Evolutionary conservation across 2,329 filamentous ascomycete species (phyloP).

Genomic region (Colletotrichum plurivorum): DNA sequence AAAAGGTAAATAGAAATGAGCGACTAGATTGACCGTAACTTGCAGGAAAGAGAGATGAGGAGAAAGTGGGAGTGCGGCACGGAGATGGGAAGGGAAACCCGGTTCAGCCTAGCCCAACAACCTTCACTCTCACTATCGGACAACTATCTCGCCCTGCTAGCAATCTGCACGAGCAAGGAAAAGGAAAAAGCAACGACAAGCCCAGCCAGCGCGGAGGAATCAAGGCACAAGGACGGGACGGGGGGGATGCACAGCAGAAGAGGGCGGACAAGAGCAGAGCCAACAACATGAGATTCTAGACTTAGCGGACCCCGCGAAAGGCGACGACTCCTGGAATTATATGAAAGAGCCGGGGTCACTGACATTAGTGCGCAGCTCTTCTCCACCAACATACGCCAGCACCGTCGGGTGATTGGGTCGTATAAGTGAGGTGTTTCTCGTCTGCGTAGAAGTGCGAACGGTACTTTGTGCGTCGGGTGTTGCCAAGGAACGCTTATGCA

Average conservation of each 20-base stretch:
- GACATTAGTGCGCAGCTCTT: conserved; percentile 14
- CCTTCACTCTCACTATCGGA: background rate
- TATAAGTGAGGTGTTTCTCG: conserved; percentile 6
- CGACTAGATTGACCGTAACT: conserved; percentile 23
- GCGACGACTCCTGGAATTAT: conserved; percentile 34
- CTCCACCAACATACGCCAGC: conserved; percentile 26
- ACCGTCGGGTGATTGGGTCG: conserved; percentile 24
- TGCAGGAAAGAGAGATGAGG: conserved; percentile 33
- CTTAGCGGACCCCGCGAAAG: conserved; percentile 35
- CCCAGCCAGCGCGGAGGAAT: background rate
- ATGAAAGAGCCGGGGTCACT: conserved; percentile 29
- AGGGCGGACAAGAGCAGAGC: background rate
- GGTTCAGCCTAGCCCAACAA: conserved; percentile 10
- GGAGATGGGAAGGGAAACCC: conserved; percentile 25
- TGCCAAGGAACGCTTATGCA: conserved; percentile 13
- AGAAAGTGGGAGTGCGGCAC: conserved; percentile 32
- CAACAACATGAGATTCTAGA: conserved; percentile 36
- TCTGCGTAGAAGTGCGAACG: conserved; percentile 13
- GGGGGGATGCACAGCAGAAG: background rate
- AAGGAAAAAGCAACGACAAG: background rate
- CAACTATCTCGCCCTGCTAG: background rate
- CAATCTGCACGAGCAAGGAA: background rate
- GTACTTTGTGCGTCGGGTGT: conserved; percentile 5
- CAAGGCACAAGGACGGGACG: background rate
- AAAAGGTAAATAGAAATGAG: conserved; percentile 28